phyloP scores from a whole-genome alignment of 73 alveolate species.

The Paramecium pentaurelia region DNA sequence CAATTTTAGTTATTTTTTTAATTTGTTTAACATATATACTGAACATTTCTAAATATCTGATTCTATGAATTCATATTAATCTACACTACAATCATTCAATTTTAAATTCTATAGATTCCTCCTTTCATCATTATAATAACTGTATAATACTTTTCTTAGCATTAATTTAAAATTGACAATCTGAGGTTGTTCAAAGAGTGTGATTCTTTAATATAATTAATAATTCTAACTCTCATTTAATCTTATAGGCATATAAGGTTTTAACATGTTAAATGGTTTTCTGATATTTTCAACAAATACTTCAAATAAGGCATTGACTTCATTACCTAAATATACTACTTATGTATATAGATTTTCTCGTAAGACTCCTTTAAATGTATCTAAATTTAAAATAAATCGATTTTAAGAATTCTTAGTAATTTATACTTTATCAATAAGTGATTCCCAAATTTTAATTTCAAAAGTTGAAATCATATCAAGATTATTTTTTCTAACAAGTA shows the following conservation, averaged over 20 bases:
- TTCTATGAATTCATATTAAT: constrained; percentile 27
- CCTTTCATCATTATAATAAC: background rate
- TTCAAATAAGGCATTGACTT: constrained; percentile 32
- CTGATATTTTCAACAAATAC: background rate
- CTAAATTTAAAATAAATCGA: background rate
- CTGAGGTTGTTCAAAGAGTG: background rate
- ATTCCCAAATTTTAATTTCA: constrained; percentile 50
- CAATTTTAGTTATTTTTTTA: background rate
- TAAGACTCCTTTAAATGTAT: background rate
- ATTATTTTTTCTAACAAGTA: background rate
- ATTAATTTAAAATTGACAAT: constrained; percentile 14
- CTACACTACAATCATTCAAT: background rate
- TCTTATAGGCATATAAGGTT: background rate
- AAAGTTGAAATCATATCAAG: background rate
- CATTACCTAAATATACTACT: constrained; percentile 20
- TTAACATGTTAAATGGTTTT: background rate
- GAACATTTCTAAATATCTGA: constrained; percentile 23
- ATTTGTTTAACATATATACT: background rate
- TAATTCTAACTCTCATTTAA: background rate
- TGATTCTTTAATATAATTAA: background rate
- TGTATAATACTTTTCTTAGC: background rate
- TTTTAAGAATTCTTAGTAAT: background rate
- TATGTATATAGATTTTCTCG: background rate
- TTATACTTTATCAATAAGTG: background rate
- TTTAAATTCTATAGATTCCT: background rate